Evolutionary conservation across 768 basidiomycete genomes (phyloP).

Genomic region (Trametes punicea): DNA sequence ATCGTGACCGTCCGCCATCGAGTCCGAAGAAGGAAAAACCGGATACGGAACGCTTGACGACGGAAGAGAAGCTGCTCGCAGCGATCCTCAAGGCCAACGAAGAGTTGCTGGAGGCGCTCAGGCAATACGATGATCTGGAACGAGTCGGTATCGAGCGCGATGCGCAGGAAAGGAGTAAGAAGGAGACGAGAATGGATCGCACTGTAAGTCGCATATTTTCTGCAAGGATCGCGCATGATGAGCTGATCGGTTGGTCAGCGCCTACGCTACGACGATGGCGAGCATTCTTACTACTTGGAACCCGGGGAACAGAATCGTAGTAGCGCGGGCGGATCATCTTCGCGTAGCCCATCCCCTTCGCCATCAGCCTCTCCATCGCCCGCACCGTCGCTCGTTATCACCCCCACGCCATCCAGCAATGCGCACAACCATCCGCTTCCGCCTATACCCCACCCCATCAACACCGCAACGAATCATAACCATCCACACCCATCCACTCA

Average conservation of each 20-base stretch:
- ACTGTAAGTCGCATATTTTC: slow-evolving; percentile 43
- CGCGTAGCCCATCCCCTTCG: slow-evolving; percentile 44
- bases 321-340: slow-evolving; percentile 39
- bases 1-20: slow-evolving; percentile 11
- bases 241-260: slow-evolving; percentile 23
- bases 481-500: slow-evolving; percentile 18
- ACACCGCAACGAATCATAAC: slow-evolving; percentile 21
- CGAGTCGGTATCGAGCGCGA: slow-evolving; percentile 58
- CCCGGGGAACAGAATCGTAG: slow-evolving; percentile 21
- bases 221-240: neutral
- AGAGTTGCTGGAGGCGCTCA: slow-evolving; percentile 62
- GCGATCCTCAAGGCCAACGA: slow-evolving; percentile 72
- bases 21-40: slow-evolving; percentile 17
- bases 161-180: slow-evolving; percentile 67
- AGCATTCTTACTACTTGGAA: slow-evolving; percentile 31
- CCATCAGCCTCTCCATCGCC: slow-evolving; percentile 41
- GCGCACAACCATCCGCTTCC: slow-evolving; percentile 36
- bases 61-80: slow-evolving; percentile 73
- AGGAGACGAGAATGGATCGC: slow-evolving; percentile 62
- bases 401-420: slow-evolving; percentile 25
- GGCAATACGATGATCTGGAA: slow-evolving; percentile 75
- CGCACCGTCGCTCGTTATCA: slow-evolving; percentile 29
- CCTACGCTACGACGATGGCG: slow-evolving; percentile 38
- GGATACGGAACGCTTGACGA: slow-evolving; percentile 46
- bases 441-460: slow-evolving; percentile 29